Conservation (phyloP, 1,139 yeast species). For the Arxiozyma telluris region DNA sequence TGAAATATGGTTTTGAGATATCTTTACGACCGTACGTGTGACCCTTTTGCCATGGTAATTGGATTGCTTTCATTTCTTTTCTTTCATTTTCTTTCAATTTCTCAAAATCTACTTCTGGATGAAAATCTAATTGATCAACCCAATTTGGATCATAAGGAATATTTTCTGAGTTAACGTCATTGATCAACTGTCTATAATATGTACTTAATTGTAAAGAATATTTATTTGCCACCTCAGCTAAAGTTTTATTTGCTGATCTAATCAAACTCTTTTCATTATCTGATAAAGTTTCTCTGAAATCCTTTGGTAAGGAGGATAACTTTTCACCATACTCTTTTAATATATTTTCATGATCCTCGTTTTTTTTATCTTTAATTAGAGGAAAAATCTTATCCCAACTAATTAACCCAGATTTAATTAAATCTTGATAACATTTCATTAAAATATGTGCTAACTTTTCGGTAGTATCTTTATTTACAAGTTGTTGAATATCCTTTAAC, state of each 20-base stretch:
- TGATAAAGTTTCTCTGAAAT: conserved; percentile 18
- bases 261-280: conserved; percentile 17
- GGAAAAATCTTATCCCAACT: conserved; percentile 9
- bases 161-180: conserved; percentile 19
- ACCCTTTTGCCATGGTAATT: conserved; percentile 67
- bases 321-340: conserved; percentile 14
- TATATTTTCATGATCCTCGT: conserved; percentile 19
- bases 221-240: conserved; percentile 16
- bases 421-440: conserved; percentile 20
- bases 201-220: conserved; percentile 28
- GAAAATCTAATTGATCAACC: conserved; percentile 44
- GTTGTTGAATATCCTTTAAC: conserved; percentile 16
- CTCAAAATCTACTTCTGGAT: conserved; percentile 44
- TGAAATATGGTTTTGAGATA: conserved; percentile 72
- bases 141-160: conserved; percentile 49
- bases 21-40: conserved; percentile 67
- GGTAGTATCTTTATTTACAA: conserved; percentile 18
- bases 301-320: conserved; percentile 18
- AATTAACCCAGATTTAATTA: conserved; percentile 17
- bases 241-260: conserved; percentile 19
- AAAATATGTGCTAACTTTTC: conserved; percentile 15
- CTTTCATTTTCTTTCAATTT: conserved; percentile 49
- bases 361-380: neutral
- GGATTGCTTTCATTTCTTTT: conserved; percentile 28
- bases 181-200: conserved; percentile 20